These are phyloP conservation scores for Barnettozyma hawaiiensis DNA, from an alignment of 1,139 yeast species.

Conservation along the genomic window DNA sequence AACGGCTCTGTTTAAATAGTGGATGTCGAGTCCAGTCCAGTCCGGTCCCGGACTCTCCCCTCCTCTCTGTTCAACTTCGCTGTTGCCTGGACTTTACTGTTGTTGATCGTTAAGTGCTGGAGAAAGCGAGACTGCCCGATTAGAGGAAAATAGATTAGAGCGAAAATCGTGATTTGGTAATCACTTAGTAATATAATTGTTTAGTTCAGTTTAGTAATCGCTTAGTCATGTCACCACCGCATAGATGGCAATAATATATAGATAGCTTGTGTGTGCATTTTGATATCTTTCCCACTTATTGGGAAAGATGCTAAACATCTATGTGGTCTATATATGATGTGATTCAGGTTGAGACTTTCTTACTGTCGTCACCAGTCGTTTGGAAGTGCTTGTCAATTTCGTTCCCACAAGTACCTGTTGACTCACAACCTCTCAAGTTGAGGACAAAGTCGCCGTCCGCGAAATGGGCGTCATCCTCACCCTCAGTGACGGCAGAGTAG, in stretches of 20 bases:
- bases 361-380: slow-evolving; percentile 11
- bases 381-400: slow-evolving; percentile 38
- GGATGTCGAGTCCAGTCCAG: too few relatives aligned
- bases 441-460: slow-evolving; percentile 60
- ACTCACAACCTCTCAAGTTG: slow-evolving; percentile 51
- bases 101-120: slow-evolving; percentile 10
- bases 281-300: too few relatives aligned
- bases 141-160: background rate
- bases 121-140: slow-evolving; percentile 13
- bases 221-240: too few relatives aligned
- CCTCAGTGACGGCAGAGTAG: slow-evolving; percentile 30
- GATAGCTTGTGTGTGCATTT: too few relatives aligned
- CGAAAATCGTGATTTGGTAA: background rate
- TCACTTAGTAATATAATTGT: background rate
- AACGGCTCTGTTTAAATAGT: background rate
- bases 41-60: too few relatives aligned
- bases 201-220: too few relatives aligned
- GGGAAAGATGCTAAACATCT: too few relatives aligned
- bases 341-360: background rate
- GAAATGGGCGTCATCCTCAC: slow-evolving; percentile 41
- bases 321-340: too few relatives aligned
- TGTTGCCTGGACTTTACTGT: slow-evolving; percentile 11
- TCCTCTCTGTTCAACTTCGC: too few relatives aligned
- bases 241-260: too few relatives aligned
- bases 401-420: slow-evolving; percentile 44